Percentiles rank a stretch among this genome's conserved stretches.
phyloP scores from a whole-genome alignment of 2,329 filamentous ascomycete species.

The Emericellopsis cladophorae region DNA sequence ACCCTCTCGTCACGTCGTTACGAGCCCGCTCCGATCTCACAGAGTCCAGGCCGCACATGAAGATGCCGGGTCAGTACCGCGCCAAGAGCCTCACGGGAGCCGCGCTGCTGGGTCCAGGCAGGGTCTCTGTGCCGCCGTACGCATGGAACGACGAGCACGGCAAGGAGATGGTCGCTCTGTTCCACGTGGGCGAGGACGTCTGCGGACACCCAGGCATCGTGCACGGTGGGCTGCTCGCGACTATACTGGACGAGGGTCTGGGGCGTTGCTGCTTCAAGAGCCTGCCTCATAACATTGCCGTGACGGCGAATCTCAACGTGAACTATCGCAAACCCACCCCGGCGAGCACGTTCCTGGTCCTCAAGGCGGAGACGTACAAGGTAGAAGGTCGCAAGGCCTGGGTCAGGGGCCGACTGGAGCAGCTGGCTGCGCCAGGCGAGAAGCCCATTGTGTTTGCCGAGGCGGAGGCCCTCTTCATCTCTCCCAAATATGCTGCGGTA shows the following conservation, averaged over 20 bases:
- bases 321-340: slow-evolving; percentile 74
- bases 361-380: slow-evolving; percentile 68
- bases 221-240: slow-evolving; percentile 85
- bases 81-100: slow-evolving; percentile 71
- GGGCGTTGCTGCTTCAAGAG: slow-evolving; percentile 81
- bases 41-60: slow-evolving; percentile 77
- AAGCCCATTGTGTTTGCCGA: slow-evolving; percentile 60
- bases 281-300: slow-evolving; percentile 70
- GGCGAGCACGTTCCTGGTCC: slow-evolving; percentile 63
- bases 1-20: slow-evolving; percentile 60
- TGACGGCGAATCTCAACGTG: slow-evolving; percentile 75
- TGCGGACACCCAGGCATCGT: slow-evolving; percentile 87
- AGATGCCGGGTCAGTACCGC: slow-evolving; percentile 61
- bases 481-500: slow-evolving; percentile 72
- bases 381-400: slow-evolving; percentile 90
- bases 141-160: slow-evolving; percentile 62
- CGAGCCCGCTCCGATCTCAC: slow-evolving; percentile 52
- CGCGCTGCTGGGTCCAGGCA: slow-evolving; percentile 60
- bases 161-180: slow-evolving; percentile 56
- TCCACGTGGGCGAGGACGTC: slow-evolving; percentile 65
- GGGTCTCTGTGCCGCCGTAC: slow-evolving; percentile 70
- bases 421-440: slow-evolving; percentile 49
- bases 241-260: slow-evolving; percentile 80
- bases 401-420: slow-evolving; percentile 81
- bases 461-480: slow-evolving; percentile 77